Conservation (phyloP, 495 filamentous ascomycete species). For the Aspergillus sclerotiicarbonarius region DNA sequence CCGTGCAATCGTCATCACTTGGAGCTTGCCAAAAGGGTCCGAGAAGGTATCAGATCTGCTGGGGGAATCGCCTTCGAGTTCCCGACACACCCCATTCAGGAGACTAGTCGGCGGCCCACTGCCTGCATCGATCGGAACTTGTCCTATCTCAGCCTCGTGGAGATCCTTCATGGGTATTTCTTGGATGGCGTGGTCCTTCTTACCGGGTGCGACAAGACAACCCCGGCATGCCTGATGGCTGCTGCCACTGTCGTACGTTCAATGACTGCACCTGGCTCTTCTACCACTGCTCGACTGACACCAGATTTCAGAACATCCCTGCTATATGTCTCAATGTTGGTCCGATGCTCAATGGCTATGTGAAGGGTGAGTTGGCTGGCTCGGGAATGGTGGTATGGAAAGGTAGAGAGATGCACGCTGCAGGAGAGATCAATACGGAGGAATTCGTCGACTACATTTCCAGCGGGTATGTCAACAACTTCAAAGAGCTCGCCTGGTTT, state of each 20-base stretch:
- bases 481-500: background rate
- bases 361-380: constrained; percentile 41
- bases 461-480: constrained; percentile 33
- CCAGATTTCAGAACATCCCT: constrained; percentile 45
- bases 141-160: constrained; percentile 51
- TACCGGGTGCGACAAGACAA: constrained; percentile 60
- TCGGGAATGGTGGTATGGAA: constrained; percentile 52
- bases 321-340: constrained; percentile 56
- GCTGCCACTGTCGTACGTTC: constrained; percentile 50
- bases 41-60: constrained; percentile 52
- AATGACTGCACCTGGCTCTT: background rate
- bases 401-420: constrained; percentile 50
- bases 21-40: constrained; percentile 51
- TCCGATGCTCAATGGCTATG: constrained; percentile 54
- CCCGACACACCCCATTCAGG: constrained; percentile 56
- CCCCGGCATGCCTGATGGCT: constrained; percentile 56
- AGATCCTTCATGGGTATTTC: constrained; percentile 51
- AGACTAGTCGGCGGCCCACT: constrained; percentile 49
- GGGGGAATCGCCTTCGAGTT: constrained; percentile 57
- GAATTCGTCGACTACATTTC: constrained; percentile 51
- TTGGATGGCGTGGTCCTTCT: constrained; percentile 55
- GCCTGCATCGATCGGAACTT: constrained; percentile 54
- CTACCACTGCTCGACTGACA: background rate
- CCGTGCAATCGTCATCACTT: constrained; percentile 55
- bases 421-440: constrained; percentile 48